Evolutionary conservation across 805 yeast species (phyloP), one percentile per base, ranked within the genome.

Genomic region (Candida succiphila): DNA sequence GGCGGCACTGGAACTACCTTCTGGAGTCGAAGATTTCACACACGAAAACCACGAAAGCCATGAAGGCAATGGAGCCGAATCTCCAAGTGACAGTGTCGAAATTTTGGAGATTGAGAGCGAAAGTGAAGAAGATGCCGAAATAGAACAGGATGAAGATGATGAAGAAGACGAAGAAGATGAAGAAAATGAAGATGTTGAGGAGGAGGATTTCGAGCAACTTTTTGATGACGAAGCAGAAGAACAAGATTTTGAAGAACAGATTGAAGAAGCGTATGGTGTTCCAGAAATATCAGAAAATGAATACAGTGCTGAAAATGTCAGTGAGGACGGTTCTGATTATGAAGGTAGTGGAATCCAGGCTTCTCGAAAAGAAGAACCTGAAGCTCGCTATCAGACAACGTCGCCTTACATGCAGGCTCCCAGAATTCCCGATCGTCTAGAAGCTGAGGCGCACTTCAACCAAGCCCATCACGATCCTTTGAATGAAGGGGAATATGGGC

Each of bases 241-340:
- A 30, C 30, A 30, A 12, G 25, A 36, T 5, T 33, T 32, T 15
- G 38, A 37, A 22, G 36, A 37, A 22, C 34, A 29, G 13, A 32
- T 37, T 5, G 37, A 25, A 7, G 34, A 38, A 13, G 36, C 29
- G 5, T 6, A 16, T 18, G 31, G 12, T 25, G 19, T 7, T 13
- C 16, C 21, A 10, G 33, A 40, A 15, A 38, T 35, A 24, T 37
- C 43, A 5, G 41, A 40, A 9, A 27, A 41, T 29, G 52, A 37
- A 14, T 37, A 26, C 17, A 38, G 36, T 6, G 33, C 25, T 19
- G 37, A 36, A 16, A 33, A 33, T 22, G 37, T 29, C 5, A 32
- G 31, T 22, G 31, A 8, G 2, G 39, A 31, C 5, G 12, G 21
- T 13, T 16, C 26, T 15, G 18, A 25, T 10, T n/a, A 27, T 17